phyloP scores from a whole-genome alignment of 805 yeast species.

The Candida chauliodis region DNA sequence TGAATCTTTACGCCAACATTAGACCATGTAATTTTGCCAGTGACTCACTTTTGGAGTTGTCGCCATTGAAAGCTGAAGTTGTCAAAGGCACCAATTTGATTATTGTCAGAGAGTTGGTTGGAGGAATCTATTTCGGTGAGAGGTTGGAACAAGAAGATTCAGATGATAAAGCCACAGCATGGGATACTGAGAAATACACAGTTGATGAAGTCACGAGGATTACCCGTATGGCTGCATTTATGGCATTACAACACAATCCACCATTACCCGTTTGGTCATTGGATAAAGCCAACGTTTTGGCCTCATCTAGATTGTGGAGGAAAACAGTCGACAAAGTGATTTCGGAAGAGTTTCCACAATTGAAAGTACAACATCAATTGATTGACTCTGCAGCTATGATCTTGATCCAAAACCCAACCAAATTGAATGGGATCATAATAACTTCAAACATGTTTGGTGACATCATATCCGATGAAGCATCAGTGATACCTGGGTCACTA shows the following conservation, averaged over 20 bases:
- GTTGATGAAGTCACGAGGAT: constrained; percentile 92
- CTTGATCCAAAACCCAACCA: constrained; percentile 84
- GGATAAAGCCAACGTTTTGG: constrained; percentile 96
- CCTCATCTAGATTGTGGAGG: constrained; percentile 96
- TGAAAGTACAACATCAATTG: constrained; percentile 86
- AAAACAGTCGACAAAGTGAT: constrained; percentile 85
- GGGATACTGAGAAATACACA: constrained; percentile 90
- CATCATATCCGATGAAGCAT: constrained; percentile 95
- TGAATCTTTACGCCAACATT: constrained; percentile 90
- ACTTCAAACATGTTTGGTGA: constrained; percentile 98
- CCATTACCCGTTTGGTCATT: constrained; percentile 94
- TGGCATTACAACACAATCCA: constrained; percentile 90
- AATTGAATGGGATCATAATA: constrained; percentile 86
- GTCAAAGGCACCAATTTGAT: constrained; percentile 89
- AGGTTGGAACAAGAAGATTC: constrained; percentile 87
- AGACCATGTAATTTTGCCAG: constrained; percentile 94
- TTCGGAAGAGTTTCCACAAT: constrained; percentile 83
- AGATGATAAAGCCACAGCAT: constrained; percentile 61
- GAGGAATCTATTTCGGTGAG: constrained; percentile 97
- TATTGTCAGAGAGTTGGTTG: constrained; percentile 94
- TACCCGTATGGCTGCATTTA: constrained; percentile 96
- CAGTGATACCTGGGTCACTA: constrained; percentile 95
- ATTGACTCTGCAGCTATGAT: constrained; percentile 99
- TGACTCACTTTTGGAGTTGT: constrained; percentile 76
- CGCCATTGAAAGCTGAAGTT: constrained; percentile 81